Evolutionary conservation across 345 rosid genomes (phyloP).

Genomic region (Populus deltoides): DNA sequence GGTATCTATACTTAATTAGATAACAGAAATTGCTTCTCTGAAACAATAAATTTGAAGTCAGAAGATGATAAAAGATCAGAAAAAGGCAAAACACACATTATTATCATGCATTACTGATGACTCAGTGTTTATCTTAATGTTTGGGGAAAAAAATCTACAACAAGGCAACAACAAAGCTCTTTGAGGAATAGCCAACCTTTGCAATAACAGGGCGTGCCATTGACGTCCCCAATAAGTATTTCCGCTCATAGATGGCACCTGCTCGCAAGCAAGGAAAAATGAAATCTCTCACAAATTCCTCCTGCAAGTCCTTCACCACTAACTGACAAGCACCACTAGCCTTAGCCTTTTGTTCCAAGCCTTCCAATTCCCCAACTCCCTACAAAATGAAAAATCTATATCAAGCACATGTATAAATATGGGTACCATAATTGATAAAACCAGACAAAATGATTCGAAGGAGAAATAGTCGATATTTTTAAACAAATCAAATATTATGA

Average conservation of each 20-base stretch:
- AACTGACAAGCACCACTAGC: constrained; percentile 95
- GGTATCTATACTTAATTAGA: neutral
- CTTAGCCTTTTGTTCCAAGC: constrained; percentile 87
- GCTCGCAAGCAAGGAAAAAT: constrained; percentile 89
- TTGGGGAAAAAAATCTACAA: neutral
- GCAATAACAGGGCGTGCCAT: constrained; percentile 99
- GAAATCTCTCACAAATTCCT: constrained; percentile 87
- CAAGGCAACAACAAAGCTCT: neutral
- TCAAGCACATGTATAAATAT: constrained; percentile 1
- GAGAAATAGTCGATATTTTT: neutral
- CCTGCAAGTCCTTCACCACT: constrained; percentile 82
- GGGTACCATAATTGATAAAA: neutral
- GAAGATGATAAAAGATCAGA: neutral
- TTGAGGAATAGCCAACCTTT: constrained; percentile 45
- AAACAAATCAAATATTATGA: neutral
- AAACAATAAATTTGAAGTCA: neutral
- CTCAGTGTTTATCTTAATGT: neutral
- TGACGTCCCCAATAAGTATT: constrained; percentile 93
- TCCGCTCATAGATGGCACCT: constrained; percentile 89
- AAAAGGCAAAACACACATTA: neutral
- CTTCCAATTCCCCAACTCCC: constrained; percentile 89
- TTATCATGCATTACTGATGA: neutral
- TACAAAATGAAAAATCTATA: constrained; percentile 25
- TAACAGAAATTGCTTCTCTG: neutral
- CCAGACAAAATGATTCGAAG: neutral